phyloP scores from a whole-genome alignment of 1,284 basidiomycete species.

The Naganishia albida region DNA sequence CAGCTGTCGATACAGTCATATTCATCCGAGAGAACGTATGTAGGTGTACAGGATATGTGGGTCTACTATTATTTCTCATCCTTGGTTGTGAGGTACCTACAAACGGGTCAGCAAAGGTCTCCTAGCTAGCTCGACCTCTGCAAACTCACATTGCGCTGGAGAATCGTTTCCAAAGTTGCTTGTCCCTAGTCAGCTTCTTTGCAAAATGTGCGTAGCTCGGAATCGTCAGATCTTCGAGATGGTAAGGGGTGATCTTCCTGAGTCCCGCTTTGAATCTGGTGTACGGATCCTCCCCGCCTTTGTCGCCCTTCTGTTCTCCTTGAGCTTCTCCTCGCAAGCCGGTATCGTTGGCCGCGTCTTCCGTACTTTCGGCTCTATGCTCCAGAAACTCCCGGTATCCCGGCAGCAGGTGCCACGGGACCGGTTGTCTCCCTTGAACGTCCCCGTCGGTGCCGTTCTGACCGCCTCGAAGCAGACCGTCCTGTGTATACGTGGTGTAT shows the following conservation, averaged over 20 bases:
- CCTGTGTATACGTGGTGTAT: constrained; percentile 67
- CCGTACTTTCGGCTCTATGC: constrained; percentile 49
- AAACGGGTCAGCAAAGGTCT: not conserved
- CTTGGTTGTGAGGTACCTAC: constrained; percentile 24
- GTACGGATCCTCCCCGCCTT: constrained; percentile 30
- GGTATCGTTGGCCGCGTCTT: not conserved
- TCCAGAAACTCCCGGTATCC: constrained; percentile 55
- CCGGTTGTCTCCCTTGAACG: constrained; percentile 54
- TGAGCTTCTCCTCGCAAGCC: not conserved
- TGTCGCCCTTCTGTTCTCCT: constrained; percentile 25
- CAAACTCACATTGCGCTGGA: constrained; percentile 70
- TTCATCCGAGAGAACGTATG: not conserved
- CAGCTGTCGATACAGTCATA: not conserved
- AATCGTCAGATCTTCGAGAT: constrained; percentile 73
- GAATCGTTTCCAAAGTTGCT: constrained; percentile 68
- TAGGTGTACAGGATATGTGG: not conserved
- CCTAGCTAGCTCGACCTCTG: too few species aligned
- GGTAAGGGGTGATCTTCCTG: constrained; percentile 69
- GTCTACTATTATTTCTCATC: constrained; percentile 6
- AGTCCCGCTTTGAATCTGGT: constrained; percentile 41
- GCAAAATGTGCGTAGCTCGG: constrained; percentile 73
- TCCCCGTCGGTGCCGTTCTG: constrained; percentile 39
- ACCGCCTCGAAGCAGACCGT: constrained; percentile 51
- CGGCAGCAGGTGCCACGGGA: constrained; percentile 70
- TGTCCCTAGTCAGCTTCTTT: constrained; percentile 62